Evolutionary conservation across 192 early-diverging fungal genomes (phyloP), one percentile per base, ranked within the genome.

Genomic region (Oehlia diaphana): DNA sequence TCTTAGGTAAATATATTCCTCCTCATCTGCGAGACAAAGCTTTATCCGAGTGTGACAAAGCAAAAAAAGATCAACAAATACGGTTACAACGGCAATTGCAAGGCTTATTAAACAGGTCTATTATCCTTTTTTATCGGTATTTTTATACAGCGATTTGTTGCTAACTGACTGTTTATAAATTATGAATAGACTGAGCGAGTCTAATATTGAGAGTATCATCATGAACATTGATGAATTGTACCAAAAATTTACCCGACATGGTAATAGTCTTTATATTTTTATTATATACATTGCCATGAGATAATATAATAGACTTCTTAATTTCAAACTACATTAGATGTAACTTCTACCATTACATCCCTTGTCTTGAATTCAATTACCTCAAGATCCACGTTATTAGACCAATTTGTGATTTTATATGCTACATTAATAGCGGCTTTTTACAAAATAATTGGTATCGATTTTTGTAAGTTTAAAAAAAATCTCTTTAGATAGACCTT

Each of bases 121-220:
- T n/a, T 19, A 8, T 44, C n/a, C 6, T 39, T n/a, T 35, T 68
- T 68, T 19, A 8, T 28, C 8, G 64, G 21, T 10, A 31, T 8
- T 28, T 23, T 61, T 31, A 84, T 26, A 42, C 14, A 6, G 10
- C 26, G 21, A 12, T 63, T 79, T 14, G 35, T 37, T 4, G 50
- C 13, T 47, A 44, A 13, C 35, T 31, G 64, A 53, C 6, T 58
- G 37, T n/a, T 72, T 64, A 26, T 44, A 5, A 42, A 28, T 28
- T 47, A 10, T 47, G 44, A 47, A 39, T 71, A 76, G 92, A 63
- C 86, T 98, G 77, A 96, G 92, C 83, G 96, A 96, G 82, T 89
- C 91, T 82, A 99, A 98, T 81, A 91, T 99, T 33, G 96, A 96
- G 76, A 89, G 89, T 19, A 98, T 99, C 67, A 82, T 98, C 7